Conservation (phyloP, 257 asterid species). For the Penstemon davidsonii region DNA sequence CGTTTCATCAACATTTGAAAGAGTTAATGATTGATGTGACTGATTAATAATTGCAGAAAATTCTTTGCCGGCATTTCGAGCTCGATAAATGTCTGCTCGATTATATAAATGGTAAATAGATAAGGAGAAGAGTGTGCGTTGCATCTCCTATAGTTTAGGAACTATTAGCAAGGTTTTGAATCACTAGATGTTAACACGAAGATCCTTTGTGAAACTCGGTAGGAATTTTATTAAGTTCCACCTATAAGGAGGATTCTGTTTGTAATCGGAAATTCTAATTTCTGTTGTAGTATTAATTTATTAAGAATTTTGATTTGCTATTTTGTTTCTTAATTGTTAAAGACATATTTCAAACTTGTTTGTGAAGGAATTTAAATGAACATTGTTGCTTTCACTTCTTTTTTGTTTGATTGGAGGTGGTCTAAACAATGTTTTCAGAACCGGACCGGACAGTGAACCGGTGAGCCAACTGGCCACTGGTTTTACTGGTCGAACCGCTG, state of each 20-base stretch:
- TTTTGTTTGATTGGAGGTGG: not conserved
- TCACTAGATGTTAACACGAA: not conserved
- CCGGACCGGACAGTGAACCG: too few species aligned
- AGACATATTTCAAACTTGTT: not conserved
- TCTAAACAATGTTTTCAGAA: too few species aligned
- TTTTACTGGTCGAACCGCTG: too few species aligned
- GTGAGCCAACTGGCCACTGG: too few species aligned
- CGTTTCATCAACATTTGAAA: not conserved
- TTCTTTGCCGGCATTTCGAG: slow-evolving; percentile 83
- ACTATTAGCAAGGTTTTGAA: not conserved
- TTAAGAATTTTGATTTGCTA: slow-evolving; percentile 7
- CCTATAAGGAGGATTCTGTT: not conserved
- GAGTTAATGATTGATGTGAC: not conserved
- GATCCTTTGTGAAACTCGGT: not conserved
- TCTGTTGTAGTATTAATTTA: not conserved
- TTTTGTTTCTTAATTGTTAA: not conserved
- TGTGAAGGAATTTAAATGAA: not conserved
- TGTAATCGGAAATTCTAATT: not conserved
- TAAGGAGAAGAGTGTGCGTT: slow-evolving; percentile 24
- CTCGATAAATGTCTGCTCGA: slow-evolving; percentile 83
- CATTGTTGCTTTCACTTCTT: slow-evolving; percentile 22
- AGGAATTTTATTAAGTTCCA: not conserved
- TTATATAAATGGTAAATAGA: slow-evolving; percentile 76
- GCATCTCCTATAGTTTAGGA: slow-evolving; percentile 6
- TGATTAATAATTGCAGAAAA: slow-evolving; percentile 53